Percentiles rank a stretch among this genome's conserved stretches.
These are phyloP conservation scores for Hygrocybe punicea DNA, from an alignment of 768 basidiomycete species.

Conservation along the genomic window DNA sequence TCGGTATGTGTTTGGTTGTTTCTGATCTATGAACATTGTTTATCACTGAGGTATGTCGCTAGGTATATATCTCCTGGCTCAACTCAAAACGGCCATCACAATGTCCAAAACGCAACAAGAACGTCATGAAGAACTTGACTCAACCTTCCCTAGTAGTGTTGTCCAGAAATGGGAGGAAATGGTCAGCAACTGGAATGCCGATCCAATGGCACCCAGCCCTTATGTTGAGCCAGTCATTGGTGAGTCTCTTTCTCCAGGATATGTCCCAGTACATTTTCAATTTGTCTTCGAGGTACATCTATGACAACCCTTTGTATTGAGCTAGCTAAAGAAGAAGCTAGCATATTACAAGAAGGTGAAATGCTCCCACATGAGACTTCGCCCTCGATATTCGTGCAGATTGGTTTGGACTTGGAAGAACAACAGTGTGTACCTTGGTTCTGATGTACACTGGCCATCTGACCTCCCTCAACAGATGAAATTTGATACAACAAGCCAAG, in stretches of 20 bases:
- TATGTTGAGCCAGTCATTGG: background rate
- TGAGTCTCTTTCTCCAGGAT: background rate
- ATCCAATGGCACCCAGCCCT: background rate
- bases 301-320: conserved; percentile 5
- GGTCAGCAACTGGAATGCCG: background rate
- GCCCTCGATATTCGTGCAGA: conserved; percentile 1
- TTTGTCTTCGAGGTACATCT: background rate
- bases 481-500: background rate
- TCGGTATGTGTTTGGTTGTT: conserved; percentile 1
- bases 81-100: background rate
- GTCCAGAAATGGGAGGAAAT: conserved; percentile 3
- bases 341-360: background rate
- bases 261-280: background rate
- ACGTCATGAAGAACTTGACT: background rate
- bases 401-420: conserved; percentile 6
- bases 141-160: background rate
- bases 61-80: background rate
- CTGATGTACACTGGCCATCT: background rate
- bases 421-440: background rate
- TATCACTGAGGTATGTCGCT: background rate
- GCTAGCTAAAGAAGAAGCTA: conserved; percentile 4
- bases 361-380: background rate
- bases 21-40: background rate
- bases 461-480: background rate
- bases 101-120: background rate